Conservation (phyloP, 768 basidiomycete genomes). For the Omphalotus guepiniiformis region DNA sequence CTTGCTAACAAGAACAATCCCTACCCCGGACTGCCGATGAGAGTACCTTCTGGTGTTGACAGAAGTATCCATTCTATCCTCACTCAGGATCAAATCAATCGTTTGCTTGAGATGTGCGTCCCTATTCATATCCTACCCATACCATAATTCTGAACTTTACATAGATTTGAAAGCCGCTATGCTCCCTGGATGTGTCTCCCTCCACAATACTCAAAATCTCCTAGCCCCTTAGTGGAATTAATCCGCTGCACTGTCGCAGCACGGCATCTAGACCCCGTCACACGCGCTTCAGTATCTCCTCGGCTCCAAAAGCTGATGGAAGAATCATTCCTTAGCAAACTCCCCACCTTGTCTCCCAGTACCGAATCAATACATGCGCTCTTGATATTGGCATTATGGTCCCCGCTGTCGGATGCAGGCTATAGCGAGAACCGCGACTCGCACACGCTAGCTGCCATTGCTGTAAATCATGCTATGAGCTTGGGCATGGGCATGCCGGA, state of each 20-base stretch:
- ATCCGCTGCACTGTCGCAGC: constrained; percentile 39
- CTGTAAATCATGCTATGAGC: constrained; percentile 45
- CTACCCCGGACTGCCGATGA: constrained; percentile 6
- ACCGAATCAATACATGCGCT: constrained; percentile 34
- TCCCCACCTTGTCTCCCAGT: constrained; percentile 30
- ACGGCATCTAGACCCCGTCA: constrained; percentile 31
- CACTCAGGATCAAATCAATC: constrained; percentile 28
- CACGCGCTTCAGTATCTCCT: constrained; percentile 27
- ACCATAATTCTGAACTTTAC: not conserved
- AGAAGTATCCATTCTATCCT: constrained; percentile 29
- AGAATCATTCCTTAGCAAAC: constrained; percentile 34
- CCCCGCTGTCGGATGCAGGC: constrained; percentile 31
- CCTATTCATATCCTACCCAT: not conserved
- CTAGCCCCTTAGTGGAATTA: constrained; percentile 28
- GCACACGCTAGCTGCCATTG: constrained; percentile 34
- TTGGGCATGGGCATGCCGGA: constrained; percentile 22
- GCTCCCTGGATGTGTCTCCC: constrained; percentile 39
- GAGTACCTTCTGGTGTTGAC: constrained; percentile 16
- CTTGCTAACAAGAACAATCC: constrained; percentile 25
- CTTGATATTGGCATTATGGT: constrained; percentile 36
- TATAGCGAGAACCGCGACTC: constrained; percentile 26
- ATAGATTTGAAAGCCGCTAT: constrained; percentile 36
- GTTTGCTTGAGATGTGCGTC: constrained; percentile 35
- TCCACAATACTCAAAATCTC: constrained; percentile 19
- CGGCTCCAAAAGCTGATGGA: constrained; percentile 32